phyloP scores from a whole-genome alignment of 192 early-diverging fungal species.

The Cetraspora pellucida region DNA sequence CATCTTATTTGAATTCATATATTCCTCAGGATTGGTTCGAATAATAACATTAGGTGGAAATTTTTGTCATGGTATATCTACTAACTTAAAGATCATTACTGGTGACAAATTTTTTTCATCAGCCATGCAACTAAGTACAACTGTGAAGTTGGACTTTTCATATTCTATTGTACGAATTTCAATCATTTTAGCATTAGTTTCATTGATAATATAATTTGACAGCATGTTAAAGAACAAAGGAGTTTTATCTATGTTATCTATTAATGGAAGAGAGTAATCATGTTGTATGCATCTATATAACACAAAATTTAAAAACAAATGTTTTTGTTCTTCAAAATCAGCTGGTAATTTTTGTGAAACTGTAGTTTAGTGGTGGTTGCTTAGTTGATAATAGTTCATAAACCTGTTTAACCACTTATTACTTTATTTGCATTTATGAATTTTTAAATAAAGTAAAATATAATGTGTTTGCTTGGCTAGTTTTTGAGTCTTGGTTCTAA shows the following conservation, averaged over 20 bases:
- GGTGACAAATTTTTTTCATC: conserved; percentile 11
- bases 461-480: too few species aligned
- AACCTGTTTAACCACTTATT: conserved; percentile 1
- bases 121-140: not conserved
- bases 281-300: too few species aligned
- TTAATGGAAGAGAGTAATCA: not conserved
- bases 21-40: not conserved
- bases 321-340: not conserved
- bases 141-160: not conserved
- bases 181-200: not conserved
- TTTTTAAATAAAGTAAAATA: not conserved
- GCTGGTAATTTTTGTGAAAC: not conserved
- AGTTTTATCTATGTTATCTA: conserved; percentile 25
- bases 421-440: not conserved
- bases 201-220: not conserved
- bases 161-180: conserved; percentile 13
- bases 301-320: conserved; percentile 24
- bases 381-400: not conserved
- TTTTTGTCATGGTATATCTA: too few species aligned
- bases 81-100: conserved; percentile 2
- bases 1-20: not conserved
- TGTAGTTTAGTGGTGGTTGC: not conserved
- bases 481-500: too few species aligned
- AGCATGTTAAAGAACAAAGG: conserved; percentile 11
- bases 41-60: conserved; percentile 7